phyloP scores from a whole-genome alignment of 495 filamentous ascomycete species.

The Neurospora sp. region DNA sequence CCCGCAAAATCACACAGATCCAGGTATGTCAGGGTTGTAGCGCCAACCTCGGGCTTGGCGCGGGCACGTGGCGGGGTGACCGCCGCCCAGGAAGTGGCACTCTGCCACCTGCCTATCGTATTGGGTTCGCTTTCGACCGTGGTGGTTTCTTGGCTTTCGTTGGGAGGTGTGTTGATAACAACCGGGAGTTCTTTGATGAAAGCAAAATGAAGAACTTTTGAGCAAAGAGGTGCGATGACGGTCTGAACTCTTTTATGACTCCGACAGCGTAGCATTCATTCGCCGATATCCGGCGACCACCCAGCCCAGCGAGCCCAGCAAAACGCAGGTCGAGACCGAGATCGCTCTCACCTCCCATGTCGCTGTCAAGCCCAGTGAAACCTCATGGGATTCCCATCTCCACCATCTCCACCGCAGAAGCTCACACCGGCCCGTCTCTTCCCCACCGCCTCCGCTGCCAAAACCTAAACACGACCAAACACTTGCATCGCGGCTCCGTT shows the following conservation, averaged over 20 bases:
- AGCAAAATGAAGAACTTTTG: no score
- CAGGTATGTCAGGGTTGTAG: not conserved
- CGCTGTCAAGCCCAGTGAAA: not conserved
- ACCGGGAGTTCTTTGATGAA: no score
- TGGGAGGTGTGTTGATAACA: no score
- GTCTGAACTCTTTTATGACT: not conserved
- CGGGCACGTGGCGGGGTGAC: no score
- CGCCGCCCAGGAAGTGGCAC: no score
- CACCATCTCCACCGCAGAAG: not conserved
- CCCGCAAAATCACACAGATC: not conserved
- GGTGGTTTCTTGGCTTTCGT: no score
- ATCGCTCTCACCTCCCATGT: not conserved
- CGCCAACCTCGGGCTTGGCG: no score
- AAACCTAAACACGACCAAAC: not conserved
- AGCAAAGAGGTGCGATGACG: not conserved
- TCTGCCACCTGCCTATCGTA: no score
- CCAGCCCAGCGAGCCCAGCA: no score
- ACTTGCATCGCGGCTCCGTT: not conserved
- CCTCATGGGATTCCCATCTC: not conserved
- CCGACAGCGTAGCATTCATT: not conserved
- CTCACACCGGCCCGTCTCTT: not conserved
- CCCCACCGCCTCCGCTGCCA: not conserved
- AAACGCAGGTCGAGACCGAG: not conserved
- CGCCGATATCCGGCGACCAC: not conserved
- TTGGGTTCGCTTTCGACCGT: no score